Evolutionary conservation across 345 rosid genomes (phyloP).

Genomic region (Eutrema japonicum): DNA sequence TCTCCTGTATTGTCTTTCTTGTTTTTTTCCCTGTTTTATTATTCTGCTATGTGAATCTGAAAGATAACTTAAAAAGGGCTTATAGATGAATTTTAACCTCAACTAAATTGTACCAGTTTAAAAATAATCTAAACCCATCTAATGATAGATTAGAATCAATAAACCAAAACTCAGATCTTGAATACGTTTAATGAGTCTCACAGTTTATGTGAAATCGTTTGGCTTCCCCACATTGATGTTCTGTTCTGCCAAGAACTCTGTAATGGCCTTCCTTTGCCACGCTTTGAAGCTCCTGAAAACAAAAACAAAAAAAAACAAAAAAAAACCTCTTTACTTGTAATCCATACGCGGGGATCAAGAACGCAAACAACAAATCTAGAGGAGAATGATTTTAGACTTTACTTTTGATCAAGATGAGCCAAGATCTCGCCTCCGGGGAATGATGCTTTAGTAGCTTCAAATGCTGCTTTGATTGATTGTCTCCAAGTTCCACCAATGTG

Average conservation of each 20-base stretch:
- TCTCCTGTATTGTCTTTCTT: neutral
- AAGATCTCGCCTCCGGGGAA: slow-evolving; percentile 85
- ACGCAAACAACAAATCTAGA: slow-evolving; percentile 2
- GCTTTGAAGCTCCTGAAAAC: slow-evolving; percentile 82
- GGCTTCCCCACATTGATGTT: slow-evolving; percentile 69
- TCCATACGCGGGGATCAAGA: neutral
- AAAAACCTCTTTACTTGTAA: neutral
- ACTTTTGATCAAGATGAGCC: slow-evolving; percentile 98
- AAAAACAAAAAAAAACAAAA: neutral
- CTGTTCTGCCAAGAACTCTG: slow-evolving; percentile 61
- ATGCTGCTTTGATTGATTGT: slow-evolving; percentile 72
- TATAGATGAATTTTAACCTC: slow-evolving; percentile 4
- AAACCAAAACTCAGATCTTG: slow-evolving; percentile 7
- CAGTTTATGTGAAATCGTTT: slow-evolving; percentile 52
- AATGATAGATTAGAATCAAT: slow-evolving; percentile 9
- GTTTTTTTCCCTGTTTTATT: slow-evolving; percentile 2
- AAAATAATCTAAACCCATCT: slow-evolving; percentile 8
- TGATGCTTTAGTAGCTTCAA: slow-evolving; percentile 76
- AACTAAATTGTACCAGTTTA: slow-evolving; percentile 5
- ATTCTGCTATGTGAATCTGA: neutral
- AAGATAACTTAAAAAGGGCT: neutral
- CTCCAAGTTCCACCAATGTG: slow-evolving; percentile 80
- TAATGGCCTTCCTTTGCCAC: slow-evolving; percentile 86
- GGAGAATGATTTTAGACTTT: slow-evolving; percentile 39
- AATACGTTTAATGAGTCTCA: slow-evolving; percentile 6